These are phyloP conservation scores for Hyaloscypha finlandica DNA, from an alignment of 495 filamentous ascomycete species.

Conservation along the genomic window DNA sequence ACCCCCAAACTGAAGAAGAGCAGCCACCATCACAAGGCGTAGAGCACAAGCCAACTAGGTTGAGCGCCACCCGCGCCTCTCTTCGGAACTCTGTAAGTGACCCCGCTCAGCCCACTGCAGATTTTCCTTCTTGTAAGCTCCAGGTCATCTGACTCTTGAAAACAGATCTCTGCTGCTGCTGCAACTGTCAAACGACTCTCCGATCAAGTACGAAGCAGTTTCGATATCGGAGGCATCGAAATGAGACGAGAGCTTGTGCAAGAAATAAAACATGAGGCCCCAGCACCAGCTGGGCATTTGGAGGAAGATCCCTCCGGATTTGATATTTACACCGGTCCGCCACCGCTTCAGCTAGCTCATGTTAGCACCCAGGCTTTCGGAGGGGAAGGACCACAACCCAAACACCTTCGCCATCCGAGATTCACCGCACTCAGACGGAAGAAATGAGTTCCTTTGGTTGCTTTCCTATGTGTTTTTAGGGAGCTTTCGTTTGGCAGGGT, in stretches of 20 bases:
- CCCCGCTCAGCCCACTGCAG: too few relatives aligned
- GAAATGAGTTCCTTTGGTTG: not conserved
- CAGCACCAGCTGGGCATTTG: not conserved
- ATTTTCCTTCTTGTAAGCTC: not conserved
- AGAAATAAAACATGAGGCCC: slow-evolving; percentile 1
- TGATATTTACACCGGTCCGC: not conserved
- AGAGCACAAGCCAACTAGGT: not conserved
- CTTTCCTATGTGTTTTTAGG: too few relatives aligned
- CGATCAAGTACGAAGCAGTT: slow-evolving; percentile 4
- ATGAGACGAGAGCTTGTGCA: slow-evolving; percentile 11
- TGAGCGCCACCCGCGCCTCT: not conserved
- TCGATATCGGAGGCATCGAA: slow-evolving; percentile 17
- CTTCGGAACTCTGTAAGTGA: slow-evolving; percentile 11
- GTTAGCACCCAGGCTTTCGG: not conserved
- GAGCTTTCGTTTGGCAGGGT: too few relatives aligned
- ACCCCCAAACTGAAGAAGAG: not conserved
- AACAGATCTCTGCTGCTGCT: not conserved
- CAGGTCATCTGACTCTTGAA: not conserved
- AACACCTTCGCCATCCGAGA: not conserved
- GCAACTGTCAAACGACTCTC: not conserved
- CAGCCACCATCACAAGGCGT: not conserved
- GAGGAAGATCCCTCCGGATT: not conserved
- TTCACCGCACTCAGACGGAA: not conserved
- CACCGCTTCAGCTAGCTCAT: not conserved
- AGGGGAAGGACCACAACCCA: not conserved